Conservation (phyloP, 2,329 filamentous ascomycete species). For the Xylaria sp. region DNA sequence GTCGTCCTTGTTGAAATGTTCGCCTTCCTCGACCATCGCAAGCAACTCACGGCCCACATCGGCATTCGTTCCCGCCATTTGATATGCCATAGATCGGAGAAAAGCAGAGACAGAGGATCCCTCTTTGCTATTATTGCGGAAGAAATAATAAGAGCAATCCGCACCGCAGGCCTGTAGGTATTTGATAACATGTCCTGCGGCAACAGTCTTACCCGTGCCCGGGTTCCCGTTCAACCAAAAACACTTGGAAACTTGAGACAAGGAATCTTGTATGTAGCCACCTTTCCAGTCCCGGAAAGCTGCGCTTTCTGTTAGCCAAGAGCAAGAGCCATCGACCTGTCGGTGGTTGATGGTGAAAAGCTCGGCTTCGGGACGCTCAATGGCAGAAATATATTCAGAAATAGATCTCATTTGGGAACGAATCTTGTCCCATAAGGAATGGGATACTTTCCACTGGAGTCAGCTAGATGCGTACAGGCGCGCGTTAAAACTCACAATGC, state of each 20-base stretch:
- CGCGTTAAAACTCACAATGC: background rate
- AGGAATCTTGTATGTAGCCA: background rate
- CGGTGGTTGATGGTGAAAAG: conserved; percentile 25
- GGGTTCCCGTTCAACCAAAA: conserved; percentile 36
- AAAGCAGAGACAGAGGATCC: conserved; percentile 9
- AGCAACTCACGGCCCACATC: conserved; percentile 23
- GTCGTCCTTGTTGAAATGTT: conserved; percentile 18
- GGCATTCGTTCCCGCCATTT: conserved; percentile 28
- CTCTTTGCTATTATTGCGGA: conserved; percentile 29
- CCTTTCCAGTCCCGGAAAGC: conserved; percentile 31
- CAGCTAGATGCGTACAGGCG: conserved; percentile 2
- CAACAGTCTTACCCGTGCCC: conserved; percentile 33
- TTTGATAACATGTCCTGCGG: conserved; percentile 29
- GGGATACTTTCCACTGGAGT: background rate
- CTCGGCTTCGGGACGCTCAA: conserved; percentile 28
- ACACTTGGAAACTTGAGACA: background rate
- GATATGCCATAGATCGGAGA: conserved; percentile 26
- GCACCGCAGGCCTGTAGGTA: conserved; percentile 27
- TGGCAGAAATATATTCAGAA: conserved; percentile 24
- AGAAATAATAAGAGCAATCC: conserved; percentile 35
- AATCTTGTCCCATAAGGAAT: background rate
- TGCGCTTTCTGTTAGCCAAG: conserved; percentile 28
- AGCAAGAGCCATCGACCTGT: conserved; percentile 30
- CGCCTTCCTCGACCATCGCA: conserved; percentile 22
- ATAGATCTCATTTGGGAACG: conserved; percentile 24